phyloP scores from a whole-genome alignment of 2,329 filamentous ascomycete species.

The Penicillium sp. region DNA sequence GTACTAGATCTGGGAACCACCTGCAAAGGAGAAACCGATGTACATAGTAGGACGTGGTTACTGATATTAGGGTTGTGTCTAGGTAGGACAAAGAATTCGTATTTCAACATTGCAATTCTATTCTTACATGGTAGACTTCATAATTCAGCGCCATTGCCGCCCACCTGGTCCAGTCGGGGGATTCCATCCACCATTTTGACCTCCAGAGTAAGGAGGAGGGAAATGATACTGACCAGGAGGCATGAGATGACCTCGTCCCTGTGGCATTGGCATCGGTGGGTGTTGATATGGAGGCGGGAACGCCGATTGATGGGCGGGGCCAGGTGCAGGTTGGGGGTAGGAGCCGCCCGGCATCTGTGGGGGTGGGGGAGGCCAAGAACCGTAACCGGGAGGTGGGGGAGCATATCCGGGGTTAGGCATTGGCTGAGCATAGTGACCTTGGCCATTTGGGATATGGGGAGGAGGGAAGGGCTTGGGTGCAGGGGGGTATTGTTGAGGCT shows the following conservation, averaged over 20 bases:
- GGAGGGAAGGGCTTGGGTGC: slow-evolving; percentile 16
- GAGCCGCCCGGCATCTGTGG: slow-evolving; percentile 29
- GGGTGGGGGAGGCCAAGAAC: slow-evolving; percentile 38
- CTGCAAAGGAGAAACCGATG: too few species aligned
- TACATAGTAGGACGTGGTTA: too few species aligned
- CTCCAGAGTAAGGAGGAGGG: slow-evolving; percentile 33
- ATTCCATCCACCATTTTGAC: slow-evolving; percentile 26
- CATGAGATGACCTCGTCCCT: slow-evolving; percentile 32
- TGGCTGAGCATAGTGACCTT: slow-evolving; percentile 9
- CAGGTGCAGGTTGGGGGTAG: slow-evolving; percentile 19
- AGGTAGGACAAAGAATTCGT: too few species aligned
- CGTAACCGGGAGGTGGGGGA: slow-evolving; percentile 38
- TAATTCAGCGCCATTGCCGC: slow-evolving; percentile 16
- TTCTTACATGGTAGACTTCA: slow-evolving; percentile 8
- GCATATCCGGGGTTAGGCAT: slow-evolving; percentile 20
- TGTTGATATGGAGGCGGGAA: slow-evolving; percentile 32
- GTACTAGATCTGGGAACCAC: too few species aligned
- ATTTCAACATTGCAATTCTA: not conserved
- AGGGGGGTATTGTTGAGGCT: slow-evolving; percentile 20
- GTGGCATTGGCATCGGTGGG: slow-evolving; percentile 23
- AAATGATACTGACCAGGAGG: slow-evolving; percentile 36
- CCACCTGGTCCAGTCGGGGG: slow-evolving; percentile 10
- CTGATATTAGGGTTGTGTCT: too few species aligned
- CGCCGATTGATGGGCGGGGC: slow-evolving; percentile 17
- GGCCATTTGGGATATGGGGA: slow-evolving; percentile 8